Evolutionary conservation across 2,329 filamentous ascomycete genomes (phyloP).

Genomic region (Colletotrichum melonis): DNA sequence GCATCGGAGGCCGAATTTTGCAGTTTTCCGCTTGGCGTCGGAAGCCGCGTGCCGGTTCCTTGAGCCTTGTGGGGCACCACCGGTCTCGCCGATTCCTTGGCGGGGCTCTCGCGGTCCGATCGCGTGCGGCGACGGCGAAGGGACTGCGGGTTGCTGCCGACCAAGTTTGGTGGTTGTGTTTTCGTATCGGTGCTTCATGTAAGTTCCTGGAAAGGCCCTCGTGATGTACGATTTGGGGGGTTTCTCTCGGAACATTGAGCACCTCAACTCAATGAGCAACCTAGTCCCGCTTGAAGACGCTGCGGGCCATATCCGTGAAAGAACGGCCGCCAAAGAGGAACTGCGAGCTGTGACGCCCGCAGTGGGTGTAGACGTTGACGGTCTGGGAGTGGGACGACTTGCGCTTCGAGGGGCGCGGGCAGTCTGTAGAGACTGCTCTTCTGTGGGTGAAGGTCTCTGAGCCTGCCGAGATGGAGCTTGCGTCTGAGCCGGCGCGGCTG

Average conservation of each 20-base stretch:
- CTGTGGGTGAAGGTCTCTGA: constrained; percentile 37
- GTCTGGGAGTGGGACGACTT: constrained; percentile 49
- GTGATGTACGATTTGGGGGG: not conserved
- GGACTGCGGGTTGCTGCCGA: not conserved
- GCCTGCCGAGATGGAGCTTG: constrained; percentile 20
- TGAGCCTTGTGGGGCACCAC: not conserved
- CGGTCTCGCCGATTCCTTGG: constrained; percentile 4
- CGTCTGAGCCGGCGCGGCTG: constrained; percentile 32
- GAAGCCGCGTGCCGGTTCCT: constrained; percentile 1
- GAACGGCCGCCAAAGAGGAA: constrained; percentile 63
- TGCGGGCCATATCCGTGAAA: constrained; percentile 55
- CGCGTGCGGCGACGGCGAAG: constrained; percentile 17
- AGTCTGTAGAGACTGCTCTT: constrained; percentile 30
- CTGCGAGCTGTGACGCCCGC: constrained; percentile 65
- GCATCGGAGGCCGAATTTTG: constrained; percentile 3
- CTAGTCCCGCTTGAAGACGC: constrained; percentile 47
- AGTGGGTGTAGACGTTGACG: constrained; percentile 65
- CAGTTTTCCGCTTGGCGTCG: constrained; percentile 18
- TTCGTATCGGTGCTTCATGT: not conserved
- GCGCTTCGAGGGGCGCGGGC: constrained; percentile 40
- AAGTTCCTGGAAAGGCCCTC: not conserved
- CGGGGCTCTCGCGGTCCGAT: constrained; percentile 16
- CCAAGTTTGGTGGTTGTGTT: not conserved
- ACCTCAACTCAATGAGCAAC: not conserved
- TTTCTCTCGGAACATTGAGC: not conserved